phyloP scores from a whole-genome alignment of 2,329 filamentous ascomycete genomes.

The Clonostachys solani region DNA sequence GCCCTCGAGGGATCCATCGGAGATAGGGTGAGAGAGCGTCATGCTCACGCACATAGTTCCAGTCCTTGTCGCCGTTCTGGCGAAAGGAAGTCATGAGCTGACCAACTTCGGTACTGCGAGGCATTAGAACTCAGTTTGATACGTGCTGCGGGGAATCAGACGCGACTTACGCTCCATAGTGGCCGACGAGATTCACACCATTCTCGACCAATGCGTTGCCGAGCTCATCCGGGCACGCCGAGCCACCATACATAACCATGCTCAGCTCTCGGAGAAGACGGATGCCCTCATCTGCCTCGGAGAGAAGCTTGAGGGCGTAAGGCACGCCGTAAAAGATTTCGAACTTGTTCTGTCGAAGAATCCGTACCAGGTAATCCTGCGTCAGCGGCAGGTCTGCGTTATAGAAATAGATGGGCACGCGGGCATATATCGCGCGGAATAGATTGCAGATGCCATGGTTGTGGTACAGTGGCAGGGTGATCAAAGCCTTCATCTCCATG shows the following conservation, averaged over 20 bases:
- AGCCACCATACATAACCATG: constrained; percentile 52
- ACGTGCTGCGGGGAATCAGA: constrained; percentile 21
- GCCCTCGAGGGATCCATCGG: constrained; percentile 14
- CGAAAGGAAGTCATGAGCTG: constrained; percentile 17
- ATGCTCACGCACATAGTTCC: constrained; percentile 18
- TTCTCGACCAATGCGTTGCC: constrained; percentile 44
- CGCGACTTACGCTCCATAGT: constrained; percentile 45
- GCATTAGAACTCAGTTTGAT: neutral
- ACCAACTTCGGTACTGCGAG: constrained; percentile 15
- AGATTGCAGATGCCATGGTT: constrained; percentile 52
- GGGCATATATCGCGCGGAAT: constrained; percentile 43
- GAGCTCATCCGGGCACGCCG: constrained; percentile 51
- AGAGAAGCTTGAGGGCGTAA: constrained; percentile 57
- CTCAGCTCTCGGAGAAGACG: constrained; percentile 35
- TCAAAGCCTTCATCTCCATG: constrained; percentile 39
- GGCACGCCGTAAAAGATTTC: constrained; percentile 57
- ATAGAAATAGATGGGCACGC: constrained; percentile 19
- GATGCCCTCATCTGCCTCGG: constrained; percentile 51
- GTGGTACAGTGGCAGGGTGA: constrained; percentile 55
- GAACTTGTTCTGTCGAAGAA: constrained; percentile 10
- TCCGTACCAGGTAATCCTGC: constrained; percentile 30
- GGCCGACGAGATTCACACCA: constrained; percentile 48
- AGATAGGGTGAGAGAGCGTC: constrained; percentile 4
- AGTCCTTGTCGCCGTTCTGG: constrained; percentile 14
- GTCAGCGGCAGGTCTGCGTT: constrained; percentile 53